Evolutionary conservation across 108 stramenopile species (phyloP).

Genomic region (Asterionellopsis glacialis): DNA sequence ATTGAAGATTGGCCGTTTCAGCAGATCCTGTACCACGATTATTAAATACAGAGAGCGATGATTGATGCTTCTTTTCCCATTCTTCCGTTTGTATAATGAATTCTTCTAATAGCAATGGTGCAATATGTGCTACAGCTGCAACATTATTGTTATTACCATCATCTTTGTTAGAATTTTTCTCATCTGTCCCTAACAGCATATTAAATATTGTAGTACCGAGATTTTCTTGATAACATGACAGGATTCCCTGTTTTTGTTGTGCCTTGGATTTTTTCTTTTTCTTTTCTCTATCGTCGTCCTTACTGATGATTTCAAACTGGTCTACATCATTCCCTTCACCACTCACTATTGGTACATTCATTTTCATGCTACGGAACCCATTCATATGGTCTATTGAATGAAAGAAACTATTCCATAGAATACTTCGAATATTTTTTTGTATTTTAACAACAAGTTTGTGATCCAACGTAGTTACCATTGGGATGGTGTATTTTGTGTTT

Average conservation of each 20-base stretch:
- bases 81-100: constrained; percentile 19
- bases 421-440: constrained; percentile 1
- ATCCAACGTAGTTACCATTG: too few species aligned
- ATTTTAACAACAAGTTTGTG: neutral
- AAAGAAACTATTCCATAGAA: constrained; percentile 50
- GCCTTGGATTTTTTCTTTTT: too few species aligned
- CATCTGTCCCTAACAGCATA: neutral
- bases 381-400: constrained; percentile 60
- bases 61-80: constrained; percentile 8
- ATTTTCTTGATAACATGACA: too few species aligned
- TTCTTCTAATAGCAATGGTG: constrained; percentile 13
- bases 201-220: too few species aligned
- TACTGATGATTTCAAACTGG: too few species aligned
- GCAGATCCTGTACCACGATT: constrained; percentile 18
- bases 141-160: neutral
- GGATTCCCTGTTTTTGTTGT: too few species aligned
- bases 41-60: neutral
- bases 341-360: neutral
- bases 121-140: neutral
- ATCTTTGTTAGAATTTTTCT: neutral
- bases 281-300: too few species aligned
- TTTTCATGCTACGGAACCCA: constrained; percentile 52
- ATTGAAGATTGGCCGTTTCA: constrained; percentile 17
- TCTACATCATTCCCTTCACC: too few species aligned
- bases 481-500: too few species aligned